These are phyloP conservation scores for Anethum foeniculum DNA, from an alignment of 140 eudicot genomes.

Conservation along the genomic window DNA sequence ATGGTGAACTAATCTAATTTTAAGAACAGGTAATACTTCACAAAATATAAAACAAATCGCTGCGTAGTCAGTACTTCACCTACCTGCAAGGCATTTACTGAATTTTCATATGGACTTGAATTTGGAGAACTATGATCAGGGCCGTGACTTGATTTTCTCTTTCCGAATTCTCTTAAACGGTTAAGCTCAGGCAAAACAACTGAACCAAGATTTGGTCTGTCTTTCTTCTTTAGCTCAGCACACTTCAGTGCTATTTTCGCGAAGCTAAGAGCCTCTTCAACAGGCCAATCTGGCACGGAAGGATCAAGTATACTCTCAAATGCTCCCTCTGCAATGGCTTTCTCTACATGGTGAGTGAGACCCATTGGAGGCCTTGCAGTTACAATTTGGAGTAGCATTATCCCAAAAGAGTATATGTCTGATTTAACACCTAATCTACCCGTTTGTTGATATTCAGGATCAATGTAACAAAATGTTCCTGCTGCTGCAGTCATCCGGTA, in stretches of 20 bases:
- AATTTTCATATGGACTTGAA: not conserved
- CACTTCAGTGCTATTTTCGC: constrained; percentile 23
- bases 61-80: not conserved
- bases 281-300: constrained; percentile 20
- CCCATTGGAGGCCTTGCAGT: constrained; percentile 26
- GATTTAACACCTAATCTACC: constrained; percentile 18
- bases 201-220: constrained; percentile 21
- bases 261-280: constrained; percentile 22
- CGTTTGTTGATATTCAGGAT: constrained; percentile 25
- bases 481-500: constrained; percentile 21
- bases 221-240: constrained; percentile 21
- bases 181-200: constrained; percentile 19
- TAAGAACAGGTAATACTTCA: not conserved
- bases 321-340: constrained; percentile 19
- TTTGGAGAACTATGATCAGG: constrained; percentile 1
- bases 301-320: constrained; percentile 22
- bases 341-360: constrained; percentile 24
- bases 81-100: not conserved
- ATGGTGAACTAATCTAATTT: not conserved
- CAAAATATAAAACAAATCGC: not conserved
- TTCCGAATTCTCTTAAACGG: constrained; percentile 12
- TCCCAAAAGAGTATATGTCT: constrained; percentile 17
- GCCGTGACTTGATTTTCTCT: not conserved
- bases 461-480: constrained; percentile 26
- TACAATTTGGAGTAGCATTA: constrained; percentile 22